Conservation (phyloP, 805 yeast species). For the Barnettozyma vustinii region DNA sequence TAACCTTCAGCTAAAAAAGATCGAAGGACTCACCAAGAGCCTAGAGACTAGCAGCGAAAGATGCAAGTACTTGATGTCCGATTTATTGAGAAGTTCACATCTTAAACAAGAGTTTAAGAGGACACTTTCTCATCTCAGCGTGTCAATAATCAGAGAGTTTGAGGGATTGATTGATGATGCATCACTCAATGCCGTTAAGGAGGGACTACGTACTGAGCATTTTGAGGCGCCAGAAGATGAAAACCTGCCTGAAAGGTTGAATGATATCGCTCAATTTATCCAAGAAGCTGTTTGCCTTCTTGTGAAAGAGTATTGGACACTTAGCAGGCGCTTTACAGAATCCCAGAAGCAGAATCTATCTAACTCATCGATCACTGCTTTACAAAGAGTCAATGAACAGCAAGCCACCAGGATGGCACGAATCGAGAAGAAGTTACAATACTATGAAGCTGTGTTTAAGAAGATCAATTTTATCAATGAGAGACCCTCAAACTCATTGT, state of each 20-base stretch:
- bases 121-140: slow-evolving; percentile 4
- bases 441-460: slow-evolving; percentile 10
- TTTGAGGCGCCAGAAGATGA: slow-evolving; percentile 2
- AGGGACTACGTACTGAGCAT: slow-evolving; percentile 3
- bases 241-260: slow-evolving; percentile 6
- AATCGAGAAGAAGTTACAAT: slow-evolving; percentile 4
- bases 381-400: slow-evolving; percentile 12
- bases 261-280: slow-evolving; percentile 12
- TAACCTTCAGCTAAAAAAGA: slow-evolving; percentile 2
- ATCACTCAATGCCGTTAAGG: slow-evolving; percentile 12
- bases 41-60: slow-evolving; percentile 4
- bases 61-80: slow-evolving; percentile 10
- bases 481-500: not conserved
- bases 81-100: slow-evolving; percentile 7
- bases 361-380: slow-evolving; percentile 3
- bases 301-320: slow-evolving; percentile 12
- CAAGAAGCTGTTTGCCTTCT: slow-evolving; percentile 16
- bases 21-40: not conserved
- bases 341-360: slow-evolving; percentile 7
- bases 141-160: slow-evolving; percentile 8
- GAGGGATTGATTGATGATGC: slow-evolving; percentile 16
- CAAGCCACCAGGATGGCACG: slow-evolving; percentile 8
- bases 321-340: slow-evolving; percentile 8
- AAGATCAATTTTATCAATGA: slow-evolving; percentile 7
- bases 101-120: slow-evolving; percentile 12